Base-by-base conservation (phyloP, 2,329 filamentous ascomycete genomes). In the Penicillium sp. region DNA sequence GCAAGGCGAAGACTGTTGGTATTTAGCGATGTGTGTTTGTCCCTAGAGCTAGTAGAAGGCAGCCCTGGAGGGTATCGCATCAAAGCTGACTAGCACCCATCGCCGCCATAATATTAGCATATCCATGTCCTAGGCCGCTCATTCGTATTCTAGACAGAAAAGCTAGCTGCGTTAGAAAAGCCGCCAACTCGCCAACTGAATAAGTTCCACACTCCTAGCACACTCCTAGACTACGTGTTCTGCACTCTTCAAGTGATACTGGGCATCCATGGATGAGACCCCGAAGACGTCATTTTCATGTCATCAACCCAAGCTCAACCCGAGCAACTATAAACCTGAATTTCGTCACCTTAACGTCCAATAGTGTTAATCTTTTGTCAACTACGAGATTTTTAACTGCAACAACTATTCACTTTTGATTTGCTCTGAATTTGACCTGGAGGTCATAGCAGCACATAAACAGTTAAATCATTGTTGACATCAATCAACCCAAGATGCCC, bases 401-500 rank as follows among this genome's bases (percentile, higher is more conserved):
- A n/a, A n/a, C n/a, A n/a, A n/a, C n/a, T n/a, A 16, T 14, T 22
- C 22, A 22, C 4, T 22, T 22, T 4, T 22, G 22, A 2, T 3
- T 22, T 5, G 5, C n/a, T 31, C 25, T 30, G n/a, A 8, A 30
- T 19, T 41, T 9, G 1, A 30, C 4, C 31, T 22, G 35, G 31
- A 19, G 28, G 12, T n/a, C 1, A 17, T 19, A 19, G 4, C 10
- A 43, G 3, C 4, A 17, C 19, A 26, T 16, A 14, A 33, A n/a
- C 22, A 26, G 25, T 19, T 38, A 17, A 26, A 42, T 10, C 6
- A 40, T 16, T 14, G 2, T 14, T 16, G 12, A 49, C 4, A 19
- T 7, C 16, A 33, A 25, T 19, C 11, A 17, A 38, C 3, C 9
- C 37, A 59, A 50, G 10, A 72, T 67, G 66, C 38, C 63, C 30